Conservation (phyloP, 2,329 filamentous ascomycete genomes). For the Curvularia hawaiiensis region DNA sequence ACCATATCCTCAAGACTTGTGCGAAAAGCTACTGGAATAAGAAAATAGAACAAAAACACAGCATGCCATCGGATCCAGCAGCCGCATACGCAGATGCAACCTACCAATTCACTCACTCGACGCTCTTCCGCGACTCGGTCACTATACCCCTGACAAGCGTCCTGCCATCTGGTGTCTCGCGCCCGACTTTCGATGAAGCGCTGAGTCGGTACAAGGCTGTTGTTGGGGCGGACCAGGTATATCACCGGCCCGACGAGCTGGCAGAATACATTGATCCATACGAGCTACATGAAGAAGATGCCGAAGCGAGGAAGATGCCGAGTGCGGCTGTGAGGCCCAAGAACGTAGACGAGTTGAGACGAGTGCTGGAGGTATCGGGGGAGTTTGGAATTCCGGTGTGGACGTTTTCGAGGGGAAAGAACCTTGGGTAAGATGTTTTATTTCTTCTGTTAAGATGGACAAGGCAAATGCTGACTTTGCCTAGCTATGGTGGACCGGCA, state of each 20-base stretch:
- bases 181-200: slow-evolving; percentile 47
- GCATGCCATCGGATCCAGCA: slow-evolving; percentile 19
- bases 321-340: slow-evolving; percentile 51
- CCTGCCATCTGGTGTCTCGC: slow-evolving; percentile 50
- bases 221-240: slow-evolving; percentile 49
- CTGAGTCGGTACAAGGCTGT: slow-evolving; percentile 43
- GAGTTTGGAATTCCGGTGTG: slow-evolving; percentile 39
- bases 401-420: slow-evolving; percentile 42
- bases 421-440: slow-evolving; percentile 39
- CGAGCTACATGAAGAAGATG: slow-evolving; percentile 49
- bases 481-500: slow-evolving; percentile 39
- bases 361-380: slow-evolving; percentile 30
- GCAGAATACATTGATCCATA: slow-evolving; percentile 56
- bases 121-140: slow-evolving; percentile 50
- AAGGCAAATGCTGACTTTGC: neutral
- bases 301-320: slow-evolving; percentile 49
- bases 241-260: slow-evolving; percentile 46
- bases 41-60: neutral
- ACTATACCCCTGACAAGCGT: slow-evolving; percentile 45
- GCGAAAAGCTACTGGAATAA: neutral
- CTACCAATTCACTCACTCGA: slow-evolving; percentile 52
- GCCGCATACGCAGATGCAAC: slow-evolving; percentile 46
- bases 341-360: slow-evolving; percentile 28
- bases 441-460: neutral
- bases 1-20: neutral